Base-by-base conservation (phyloP, 371 early-diverging fungal genomes). In the Zopfochytrium polystomum region DNA sequence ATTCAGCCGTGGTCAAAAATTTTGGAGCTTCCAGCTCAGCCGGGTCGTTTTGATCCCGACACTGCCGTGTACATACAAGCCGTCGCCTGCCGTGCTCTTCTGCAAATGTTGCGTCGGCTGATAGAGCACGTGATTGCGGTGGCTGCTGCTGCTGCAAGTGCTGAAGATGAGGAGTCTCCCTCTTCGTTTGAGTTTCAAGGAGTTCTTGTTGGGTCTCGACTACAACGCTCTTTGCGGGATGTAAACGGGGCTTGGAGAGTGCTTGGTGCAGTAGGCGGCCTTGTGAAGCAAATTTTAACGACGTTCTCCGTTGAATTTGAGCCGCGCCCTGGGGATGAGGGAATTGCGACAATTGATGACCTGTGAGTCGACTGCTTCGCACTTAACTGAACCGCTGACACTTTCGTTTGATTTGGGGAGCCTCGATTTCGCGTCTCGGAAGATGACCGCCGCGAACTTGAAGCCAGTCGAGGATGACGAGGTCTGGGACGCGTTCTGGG, bases 401-500 rank as follows among this genome's bases (percentile, higher is more conserved):
- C 20, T 22, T 9, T 29, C 29, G 0, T 51, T 29, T 49, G 29
- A 13, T 52, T n/a, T 30, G 18, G 49, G n/a, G n/a, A 60, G 67
- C 2, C 56, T 70, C 6, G 67, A 67, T n/a, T 52, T 58, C 29
- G 58, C 63, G 0, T 47, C 50, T 20, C 51, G 56, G 13, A 11
- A 9, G 35, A 56, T 73, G n/a, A 52, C 61, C 48, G 29, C 29
- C 3, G 47, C 18, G n/a, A 62, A 47, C n/a, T 45, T 67, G 52
- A 67, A 62, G 55, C 70, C 74, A 3, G 46, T 20, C 27, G 74
- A 73, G 30, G 43, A 53, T 42, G 67, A 65, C 3, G 42, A 1
- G 7, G 57, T 60, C 15, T 73, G 74, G 74, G 44, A 47, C 1
- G 62, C 57, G 7, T 73, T 67, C 58, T 73, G 65, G 67, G 31